Evolutionary conservation across 176 grass and related monocot genomes (phyloP), one percentile per base, ranked within the genome.

Genomic region (Eleusine coracana): DNA sequence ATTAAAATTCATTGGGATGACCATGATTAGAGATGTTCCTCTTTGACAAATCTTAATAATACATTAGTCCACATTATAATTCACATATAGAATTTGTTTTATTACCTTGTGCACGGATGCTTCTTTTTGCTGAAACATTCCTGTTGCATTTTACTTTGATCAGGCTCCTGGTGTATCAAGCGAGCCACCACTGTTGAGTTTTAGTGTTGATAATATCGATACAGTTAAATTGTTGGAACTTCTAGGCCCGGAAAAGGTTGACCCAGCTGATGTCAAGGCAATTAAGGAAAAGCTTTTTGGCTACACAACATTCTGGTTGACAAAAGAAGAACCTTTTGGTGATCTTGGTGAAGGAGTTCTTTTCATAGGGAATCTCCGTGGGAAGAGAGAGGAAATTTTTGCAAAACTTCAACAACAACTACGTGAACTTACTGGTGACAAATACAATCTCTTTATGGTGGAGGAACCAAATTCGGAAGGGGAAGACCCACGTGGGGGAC

Each of bases 281-380:
- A 93, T 99, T 17, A 99, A 96, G 80, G 96, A 96, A 66, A 96
- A 99, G 39, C 86, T 99, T 68, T 99, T 99, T 44, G 96, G 96
- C 5, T 99, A 99, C 83, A 93, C 96, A 72, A 99, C 96, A 84
- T 99, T 99, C 73, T 99, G 96, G 96, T 87, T 99, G 77, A 99
- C 93, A 65, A 99, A 38, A 90, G 93, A 99, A 88, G 96, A 99
- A 87, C 85, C 91, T 46, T 99, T 99, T 88, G 96, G 96, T 49
- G 96, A 99, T 76, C 91, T 99, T 77, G 87, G 89, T 29, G 96
- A 99, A 90, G 96, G 96, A 38, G 87, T 96, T 42, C 89, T 99
- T 65, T 99, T 99, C 84, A 72, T 99, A 71, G 96, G 96, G 52
- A 99, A 99, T 80, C 80, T 99, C 51, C 81, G 91, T 49, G 89